phyloP scores from a whole-genome alignment of 106 monocot genomes.

The Dendrobium chrysotoxum region DNA sequence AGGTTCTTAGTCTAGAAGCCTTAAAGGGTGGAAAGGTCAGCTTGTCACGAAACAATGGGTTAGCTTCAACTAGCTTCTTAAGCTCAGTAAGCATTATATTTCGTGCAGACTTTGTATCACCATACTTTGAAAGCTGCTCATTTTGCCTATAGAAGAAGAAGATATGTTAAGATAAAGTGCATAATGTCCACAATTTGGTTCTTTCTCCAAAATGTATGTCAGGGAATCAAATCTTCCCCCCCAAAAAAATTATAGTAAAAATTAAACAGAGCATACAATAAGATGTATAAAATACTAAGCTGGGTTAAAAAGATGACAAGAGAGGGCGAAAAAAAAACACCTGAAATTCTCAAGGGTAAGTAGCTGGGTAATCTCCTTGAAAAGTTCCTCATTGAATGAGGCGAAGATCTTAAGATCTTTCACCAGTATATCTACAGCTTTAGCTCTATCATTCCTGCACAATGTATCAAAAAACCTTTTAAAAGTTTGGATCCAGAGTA shows the following conservation, averaged over 20 bases:
- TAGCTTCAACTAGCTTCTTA: constrained; percentile 87
- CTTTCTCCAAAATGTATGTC: background rate
- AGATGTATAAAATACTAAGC: background rate
- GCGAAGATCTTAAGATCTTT: constrained; percentile 93
- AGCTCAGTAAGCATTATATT: constrained; percentile 90
- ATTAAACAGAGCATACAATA: background rate
- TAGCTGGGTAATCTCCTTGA: constrained; percentile 90
- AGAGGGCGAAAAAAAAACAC: constrained; percentile 13
- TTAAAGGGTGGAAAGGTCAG: constrained; percentile 81
- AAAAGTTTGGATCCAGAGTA: background rate
- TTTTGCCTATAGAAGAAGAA: constrained; percentile 58
- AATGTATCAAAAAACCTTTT: background rate
- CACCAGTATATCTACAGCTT: constrained; percentile 92
- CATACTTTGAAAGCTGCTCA: constrained; percentile 94
- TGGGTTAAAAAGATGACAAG: background rate
- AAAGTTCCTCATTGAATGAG: constrained; percentile 91
- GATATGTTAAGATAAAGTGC: constrained; percentile 1
- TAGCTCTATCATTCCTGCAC: constrained; percentile 67
- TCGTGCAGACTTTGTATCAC: constrained; percentile 86
- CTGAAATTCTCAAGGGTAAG: constrained; percentile 95
- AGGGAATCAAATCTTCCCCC: background rate
- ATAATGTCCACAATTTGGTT: background rate
- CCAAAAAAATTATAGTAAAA: background rate
- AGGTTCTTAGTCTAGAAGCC: constrained; percentile 79
- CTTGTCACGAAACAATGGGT: constrained; percentile 84